A percentile compares a stretch with the other conserved stretches of the same genome.
These are phyloP conservation scores for Gastrodia elata DNA, from an alignment of 106 monocot genomes.

Conservation along the genomic window DNA sequence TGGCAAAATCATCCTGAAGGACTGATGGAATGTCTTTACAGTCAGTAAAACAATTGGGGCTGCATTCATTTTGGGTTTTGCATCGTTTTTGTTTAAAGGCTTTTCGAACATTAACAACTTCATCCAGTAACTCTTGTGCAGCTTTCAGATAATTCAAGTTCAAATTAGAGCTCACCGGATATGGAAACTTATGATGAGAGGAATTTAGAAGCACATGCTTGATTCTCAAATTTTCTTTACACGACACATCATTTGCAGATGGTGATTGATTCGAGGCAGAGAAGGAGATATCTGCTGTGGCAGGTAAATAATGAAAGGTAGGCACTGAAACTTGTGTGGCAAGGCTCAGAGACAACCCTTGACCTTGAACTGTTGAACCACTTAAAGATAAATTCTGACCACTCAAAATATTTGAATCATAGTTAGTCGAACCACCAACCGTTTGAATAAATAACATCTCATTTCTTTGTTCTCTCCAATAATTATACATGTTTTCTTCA, in stretches of 20 bases:
- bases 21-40: slow-evolving; percentile 25
- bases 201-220: slow-evolving; percentile 24
- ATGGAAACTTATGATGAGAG: slow-evolving; percentile 25
- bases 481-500: slow-evolving; percentile 11
- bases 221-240: slow-evolving; percentile 31
- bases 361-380: slow-evolving; percentile 23
- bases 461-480: slow-evolving; percentile 40
- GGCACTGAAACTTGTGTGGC: slow-evolving; percentile 48
- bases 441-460: slow-evolving; percentile 45
- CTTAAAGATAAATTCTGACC: slow-evolving; percentile 26
- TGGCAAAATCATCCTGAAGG: slow-evolving; percentile 23
- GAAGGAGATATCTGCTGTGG: slow-evolving; percentile 30
- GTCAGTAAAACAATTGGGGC: slow-evolving; percentile 11
- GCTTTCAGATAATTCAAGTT: slow-evolving; percentile 70
- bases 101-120: slow-evolving; percentile 69
- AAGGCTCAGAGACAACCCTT: slow-evolving; percentile 71
- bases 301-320: slow-evolving; percentile 36
- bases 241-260: slow-evolving; percentile 14
- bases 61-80: slow-evolving; percentile 19
- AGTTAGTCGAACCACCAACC: slow-evolving; percentile 14
- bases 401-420: slow-evolving; percentile 25
- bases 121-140: slow-evolving; percentile 71
- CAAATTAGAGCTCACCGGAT: slow-evolving; percentile 19
- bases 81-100: slow-evolving; percentile 42
- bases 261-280: slow-evolving; percentile 26